Evolutionary conservation across 306 rosid genomes (phyloP).

Genomic region (Cucumis melo): DNA sequence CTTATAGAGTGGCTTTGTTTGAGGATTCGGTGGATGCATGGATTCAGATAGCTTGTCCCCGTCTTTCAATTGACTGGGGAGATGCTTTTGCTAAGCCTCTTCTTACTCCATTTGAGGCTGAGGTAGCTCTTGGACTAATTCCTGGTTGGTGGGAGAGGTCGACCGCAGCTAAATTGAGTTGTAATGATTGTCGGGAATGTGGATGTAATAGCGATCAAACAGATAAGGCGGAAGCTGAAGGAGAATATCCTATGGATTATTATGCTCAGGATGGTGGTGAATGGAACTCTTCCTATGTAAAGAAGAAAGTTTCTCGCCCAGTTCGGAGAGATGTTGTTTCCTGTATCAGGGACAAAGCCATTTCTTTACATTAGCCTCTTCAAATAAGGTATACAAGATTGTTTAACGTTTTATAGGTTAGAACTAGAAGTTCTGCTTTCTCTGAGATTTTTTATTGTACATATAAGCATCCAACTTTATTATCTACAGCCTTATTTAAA

Average conservation of each 20-base stretch:
- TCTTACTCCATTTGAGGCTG: constrained; percentile 80
- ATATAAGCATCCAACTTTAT: background rate
- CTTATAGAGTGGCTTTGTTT: constrained; percentile 46
- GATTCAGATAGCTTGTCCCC: constrained; percentile 92
- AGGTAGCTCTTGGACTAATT: constrained; percentile 62
- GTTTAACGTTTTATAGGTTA: background rate
- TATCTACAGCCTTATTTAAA: background rate
- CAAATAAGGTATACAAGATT: background rate
- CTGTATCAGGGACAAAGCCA: background rate
- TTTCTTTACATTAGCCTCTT: background rate
- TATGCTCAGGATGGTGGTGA: constrained; percentile 90
- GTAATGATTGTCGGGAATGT: constrained; percentile 23
- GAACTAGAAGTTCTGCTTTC: background rate
- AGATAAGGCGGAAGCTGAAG: constrained; percentile 16
- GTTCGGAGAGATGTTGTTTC: constrained; percentile 19
- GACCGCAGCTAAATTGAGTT: constrained; percentile 13
- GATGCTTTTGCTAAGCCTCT: constrained; percentile 81
- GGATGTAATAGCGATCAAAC: constrained; percentile 1
- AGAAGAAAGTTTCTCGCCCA: constrained; percentile 40
- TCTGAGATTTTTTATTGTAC: background rate
- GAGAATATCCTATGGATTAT: constrained; percentile 89
- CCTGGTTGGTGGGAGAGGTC: constrained; percentile 91
- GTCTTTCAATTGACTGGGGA: constrained; percentile 93
- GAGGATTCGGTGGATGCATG: constrained; percentile 87
- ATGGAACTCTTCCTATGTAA: constrained; percentile 78